A percentile compares a stretch with the other conserved stretches of the same genome.
Conservation (phyloP, 2,329 filamentous ascomycete genomes). For the Diaporthe aspalathi region DNA sequence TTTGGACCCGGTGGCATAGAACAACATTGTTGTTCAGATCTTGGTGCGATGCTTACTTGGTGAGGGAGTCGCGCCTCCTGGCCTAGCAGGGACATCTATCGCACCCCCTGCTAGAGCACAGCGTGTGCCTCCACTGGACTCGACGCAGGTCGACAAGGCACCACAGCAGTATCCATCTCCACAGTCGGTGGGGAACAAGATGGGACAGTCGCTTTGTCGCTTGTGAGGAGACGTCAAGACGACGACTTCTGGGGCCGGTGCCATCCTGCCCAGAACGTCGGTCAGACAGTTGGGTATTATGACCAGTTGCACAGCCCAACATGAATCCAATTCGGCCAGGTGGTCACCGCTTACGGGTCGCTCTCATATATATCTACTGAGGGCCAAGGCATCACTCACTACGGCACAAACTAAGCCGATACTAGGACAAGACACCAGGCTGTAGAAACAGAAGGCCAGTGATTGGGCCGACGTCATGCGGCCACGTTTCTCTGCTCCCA, state of each 20-base stretch:
- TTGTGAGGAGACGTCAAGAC: background rate
- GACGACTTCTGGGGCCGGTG: background rate
- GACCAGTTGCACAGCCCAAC: background rate
- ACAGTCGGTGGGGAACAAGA: conserved; percentile 17
- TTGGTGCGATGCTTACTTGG: conserved; percentile 5
- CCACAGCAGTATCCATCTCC: conserved; percentile 32
- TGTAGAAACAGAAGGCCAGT: background rate
- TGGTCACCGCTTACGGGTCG: background rate
- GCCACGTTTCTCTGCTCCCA: background rate
- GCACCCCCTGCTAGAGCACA: background rate
- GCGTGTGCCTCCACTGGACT: background rate
- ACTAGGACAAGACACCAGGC: background rate
- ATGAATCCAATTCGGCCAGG: background rate
- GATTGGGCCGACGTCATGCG: conserved; percentile 14
- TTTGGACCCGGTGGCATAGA: rapidly evolving
- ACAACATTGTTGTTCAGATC: background rate
- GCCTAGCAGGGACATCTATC: background rate
- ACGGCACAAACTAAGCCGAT: background rate
- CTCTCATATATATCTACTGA: conserved; percentile 5
- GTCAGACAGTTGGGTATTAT: background rate
- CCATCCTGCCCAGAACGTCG: background rate
- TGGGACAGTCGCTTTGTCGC: conserved; percentile 21
- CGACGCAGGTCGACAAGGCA: background rate
- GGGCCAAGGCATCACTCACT: background rate
- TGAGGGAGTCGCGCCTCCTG: background rate